Percentiles rank a stretch among this genome's conserved stretches.
phyloP scores from a whole-genome alignment of 306 rosid species.

The Acacia confusa region DNA sequence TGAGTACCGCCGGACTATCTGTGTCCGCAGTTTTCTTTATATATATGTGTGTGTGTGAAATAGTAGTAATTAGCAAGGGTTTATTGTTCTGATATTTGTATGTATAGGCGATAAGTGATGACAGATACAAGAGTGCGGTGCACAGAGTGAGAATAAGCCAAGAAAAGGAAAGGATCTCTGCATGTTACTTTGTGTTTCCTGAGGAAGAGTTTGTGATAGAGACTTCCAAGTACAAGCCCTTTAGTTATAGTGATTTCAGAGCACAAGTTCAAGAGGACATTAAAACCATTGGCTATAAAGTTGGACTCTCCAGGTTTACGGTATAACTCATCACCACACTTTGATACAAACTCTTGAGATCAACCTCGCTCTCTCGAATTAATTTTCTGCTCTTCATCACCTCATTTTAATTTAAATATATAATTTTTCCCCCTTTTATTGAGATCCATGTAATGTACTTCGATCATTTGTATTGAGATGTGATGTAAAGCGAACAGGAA shows the following conservation, averaged over 20 bases:
- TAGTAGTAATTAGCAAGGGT: too few relatives aligned
- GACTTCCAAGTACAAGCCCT: conserved; percentile 70
- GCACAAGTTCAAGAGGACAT: conserved; percentile 62
- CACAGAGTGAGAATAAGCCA: conserved; percentile 65
- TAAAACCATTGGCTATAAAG: conserved; percentile 55
- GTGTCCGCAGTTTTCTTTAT: too few relatives aligned
- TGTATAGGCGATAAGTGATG: conserved; percentile 66
- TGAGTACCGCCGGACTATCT: too few relatives aligned
- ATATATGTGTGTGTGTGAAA: too few relatives aligned
- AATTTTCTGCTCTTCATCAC: background rate
- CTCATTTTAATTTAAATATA: too few relatives aligned
- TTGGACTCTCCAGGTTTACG: conserved; percentile 67
- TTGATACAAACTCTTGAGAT: background rate
- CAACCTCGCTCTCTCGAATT: background rate
- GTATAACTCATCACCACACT: background rate
- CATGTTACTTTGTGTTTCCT: conserved; percentile 76
- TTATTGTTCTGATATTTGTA: background rate
- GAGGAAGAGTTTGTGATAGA: conserved; percentile 50
- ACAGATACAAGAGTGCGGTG: conserved; percentile 54
- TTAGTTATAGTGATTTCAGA: conserved; percentile 64
- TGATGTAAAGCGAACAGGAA: background rate
- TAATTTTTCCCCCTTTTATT: too few relatives aligned
- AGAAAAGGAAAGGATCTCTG: conserved; percentile 51
- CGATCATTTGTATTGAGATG: background rate
- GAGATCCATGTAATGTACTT: background rate